These are phyloP conservation scores for Xylariales sp. DNA, from an alignment of 2,329 filamentous ascomycete genomes.

Conservation along the genomic window DNA sequence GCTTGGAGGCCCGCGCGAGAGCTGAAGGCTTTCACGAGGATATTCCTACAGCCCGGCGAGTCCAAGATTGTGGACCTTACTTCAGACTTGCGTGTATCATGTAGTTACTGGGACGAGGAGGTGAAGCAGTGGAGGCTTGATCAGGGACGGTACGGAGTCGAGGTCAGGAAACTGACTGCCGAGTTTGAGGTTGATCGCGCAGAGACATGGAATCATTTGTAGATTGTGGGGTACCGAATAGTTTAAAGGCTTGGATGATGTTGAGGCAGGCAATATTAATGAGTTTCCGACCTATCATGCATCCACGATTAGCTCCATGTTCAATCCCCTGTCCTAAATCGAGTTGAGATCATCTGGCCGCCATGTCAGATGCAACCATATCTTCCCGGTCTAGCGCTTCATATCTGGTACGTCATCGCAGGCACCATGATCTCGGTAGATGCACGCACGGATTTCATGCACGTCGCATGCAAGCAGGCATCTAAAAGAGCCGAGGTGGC, in stretches of 20 bases:
- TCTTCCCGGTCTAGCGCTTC: no score
- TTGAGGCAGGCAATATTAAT: slow-evolving; percentile 1
- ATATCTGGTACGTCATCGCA: no score
- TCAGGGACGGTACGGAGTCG: background rate
- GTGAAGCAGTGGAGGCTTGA: background rate
- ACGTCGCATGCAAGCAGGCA: no score
- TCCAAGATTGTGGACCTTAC: background rate
- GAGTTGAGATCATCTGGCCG: no score
- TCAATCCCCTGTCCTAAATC: no score
- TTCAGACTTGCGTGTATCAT: background rate
- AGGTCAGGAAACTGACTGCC: background rate
- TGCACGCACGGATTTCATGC: no score
- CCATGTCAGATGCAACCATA: no score
- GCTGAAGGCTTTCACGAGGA: slow-evolving; percentile 13
- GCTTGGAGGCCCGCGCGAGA: slow-evolving; percentile 11
- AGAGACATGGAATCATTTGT: slow-evolving; percentile 3
- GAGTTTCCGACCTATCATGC: slow-evolving; percentile 2
- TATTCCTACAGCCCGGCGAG: slow-evolving; percentile 4
- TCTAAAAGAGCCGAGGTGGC: no score
- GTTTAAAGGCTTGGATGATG: background rate
- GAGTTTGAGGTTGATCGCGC: background rate
- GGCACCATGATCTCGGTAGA: no score
- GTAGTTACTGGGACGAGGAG: slow-evolving; percentile 6
- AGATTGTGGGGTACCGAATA: background rate
- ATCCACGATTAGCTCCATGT: no score